Evolutionary conservation across 1,284 basidiomycete species (phyloP).

Genomic region (Naganishia albida): DNA sequence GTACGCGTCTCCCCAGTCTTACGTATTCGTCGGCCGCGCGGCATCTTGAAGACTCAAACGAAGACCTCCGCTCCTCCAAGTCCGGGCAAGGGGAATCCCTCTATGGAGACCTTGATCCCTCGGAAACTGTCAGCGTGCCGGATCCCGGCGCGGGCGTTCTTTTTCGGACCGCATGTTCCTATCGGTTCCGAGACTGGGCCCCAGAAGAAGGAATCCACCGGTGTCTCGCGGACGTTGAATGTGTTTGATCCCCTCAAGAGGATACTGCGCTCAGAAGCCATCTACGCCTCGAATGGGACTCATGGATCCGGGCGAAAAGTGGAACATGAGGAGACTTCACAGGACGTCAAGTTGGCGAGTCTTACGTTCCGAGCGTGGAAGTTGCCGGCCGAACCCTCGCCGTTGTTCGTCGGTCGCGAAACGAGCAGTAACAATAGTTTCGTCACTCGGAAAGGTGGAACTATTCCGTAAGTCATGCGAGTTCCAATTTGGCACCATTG

Average conservation of each 20-base stretch:
- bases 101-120: not conserved
- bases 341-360: constrained; percentile 6
- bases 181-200: not conserved
- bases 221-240: constrained; percentile 6
- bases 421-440: no score
- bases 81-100: not conserved
- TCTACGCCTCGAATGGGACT: not conserved
- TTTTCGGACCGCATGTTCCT: constrained; percentile 6
- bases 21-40: constrained; percentile 18
- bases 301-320: no score
- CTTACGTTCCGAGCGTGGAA: constrained; percentile 16
- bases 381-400: constrained; percentile 10
- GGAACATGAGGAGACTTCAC: not conserved
- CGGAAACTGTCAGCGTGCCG: not conserved
- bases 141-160: constrained; percentile 3
- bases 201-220: not conserved
- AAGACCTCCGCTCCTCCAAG: constrained; percentile 18
- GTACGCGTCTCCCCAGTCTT: constrained; percentile 2
- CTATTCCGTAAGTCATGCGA: not conserved
- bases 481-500: not conserved
- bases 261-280: constrained; percentile 10
- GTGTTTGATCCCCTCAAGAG: constrained; percentile 22
- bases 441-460: no score
- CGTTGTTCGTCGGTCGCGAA: not conserved
- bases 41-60: not conserved